Conservation (phyloP, 306 rosid genomes). For the Gastrolobium bilobum region DNA sequence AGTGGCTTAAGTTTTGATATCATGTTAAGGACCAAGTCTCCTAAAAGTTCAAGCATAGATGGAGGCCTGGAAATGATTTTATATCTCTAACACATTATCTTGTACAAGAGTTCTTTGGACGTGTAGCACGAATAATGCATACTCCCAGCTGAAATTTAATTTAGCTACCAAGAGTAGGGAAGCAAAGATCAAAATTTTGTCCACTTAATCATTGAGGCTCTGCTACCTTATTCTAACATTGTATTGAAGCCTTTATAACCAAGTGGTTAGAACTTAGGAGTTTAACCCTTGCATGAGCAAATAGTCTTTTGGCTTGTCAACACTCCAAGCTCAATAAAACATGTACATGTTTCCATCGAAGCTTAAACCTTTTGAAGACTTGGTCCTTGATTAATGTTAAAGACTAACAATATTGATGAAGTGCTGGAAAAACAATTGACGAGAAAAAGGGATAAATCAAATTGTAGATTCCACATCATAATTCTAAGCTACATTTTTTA, state of each 20-base stretch:
- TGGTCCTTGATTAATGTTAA: slow-evolving; percentile 6
- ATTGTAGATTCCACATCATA: neutral
- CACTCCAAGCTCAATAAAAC: neutral
- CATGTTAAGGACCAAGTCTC: neutral
- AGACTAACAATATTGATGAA: neutral
- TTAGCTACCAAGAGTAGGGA: neutral
- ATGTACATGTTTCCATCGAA: neutral
- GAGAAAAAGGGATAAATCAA: neutral
- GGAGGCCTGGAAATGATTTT: neutral
- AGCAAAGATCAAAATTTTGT: neutral
- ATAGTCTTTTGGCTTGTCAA: neutral
- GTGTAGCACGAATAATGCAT: no score
- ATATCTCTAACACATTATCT: neutral
- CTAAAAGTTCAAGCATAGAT: neutral
- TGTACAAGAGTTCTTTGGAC: no score
- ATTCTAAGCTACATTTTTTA: no score
- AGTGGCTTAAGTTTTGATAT: no score
- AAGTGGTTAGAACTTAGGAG: neutral
- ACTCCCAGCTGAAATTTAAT: neutral
- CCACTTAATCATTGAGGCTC: neutral
- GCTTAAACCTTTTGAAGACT: neutral
- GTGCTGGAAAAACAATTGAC: neutral
- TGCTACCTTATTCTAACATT: neutral
- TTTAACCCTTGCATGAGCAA: neutral
- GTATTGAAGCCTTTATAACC: neutral